A percentile compares a stretch with the other conserved stretches of the same genome.
phyloP scores from a whole-genome alignment of 2,329 filamentous ascomycete species.

The Cladosporium sphaerospermum region DNA sequence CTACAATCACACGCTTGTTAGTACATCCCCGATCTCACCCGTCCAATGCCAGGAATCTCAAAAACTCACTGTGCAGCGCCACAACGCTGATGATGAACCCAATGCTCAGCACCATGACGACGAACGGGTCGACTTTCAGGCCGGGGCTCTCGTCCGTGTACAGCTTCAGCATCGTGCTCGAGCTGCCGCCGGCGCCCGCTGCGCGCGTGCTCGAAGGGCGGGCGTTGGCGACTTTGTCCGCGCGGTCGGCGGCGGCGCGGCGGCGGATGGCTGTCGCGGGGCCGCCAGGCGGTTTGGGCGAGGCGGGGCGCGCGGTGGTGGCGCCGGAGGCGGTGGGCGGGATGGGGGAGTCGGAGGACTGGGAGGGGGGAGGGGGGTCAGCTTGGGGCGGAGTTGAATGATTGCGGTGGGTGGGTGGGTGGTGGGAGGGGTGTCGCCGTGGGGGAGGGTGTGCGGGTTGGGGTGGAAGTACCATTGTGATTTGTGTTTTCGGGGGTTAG shows the following conservation, averaged over 20 bases:
- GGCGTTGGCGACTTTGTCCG: conserved; percentile 92
- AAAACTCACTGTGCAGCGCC: conserved; percentile 80
- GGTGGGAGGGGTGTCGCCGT: not conserved
- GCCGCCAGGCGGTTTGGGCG: conserved; percentile 83
- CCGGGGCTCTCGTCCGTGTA: conserved; percentile 99
- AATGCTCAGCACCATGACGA: conserved; percentile 90
- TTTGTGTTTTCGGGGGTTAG: not conserved
- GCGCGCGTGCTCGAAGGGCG: conserved; percentile 87
- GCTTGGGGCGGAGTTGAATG: not conserved
- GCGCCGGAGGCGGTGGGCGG: conserved; percentile 3
- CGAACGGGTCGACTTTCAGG: conserved; percentile 94
- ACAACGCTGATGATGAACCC: conserved; percentile 99
- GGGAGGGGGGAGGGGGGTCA: not conserved
- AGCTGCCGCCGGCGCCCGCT: conserved; percentile 90
- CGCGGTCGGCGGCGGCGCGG: conserved; percentile 92
- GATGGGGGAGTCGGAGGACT: conserved; percentile 7
- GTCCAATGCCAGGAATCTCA: too few relatives aligned
- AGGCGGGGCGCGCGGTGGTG: conserved; percentile 69
- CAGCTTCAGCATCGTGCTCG: conserved; percentile 96
- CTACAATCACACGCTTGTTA: conserved; percentile 39
- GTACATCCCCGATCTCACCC: too few relatives aligned
- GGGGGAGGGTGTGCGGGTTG: not conserved
- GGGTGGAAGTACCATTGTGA: conserved; percentile 8
- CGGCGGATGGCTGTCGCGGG: conserved; percentile 92
- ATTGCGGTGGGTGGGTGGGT: not conserved